These are phyloP conservation scores for Dryadomyces quercivorus DNA, from an alignment of 2,329 filamentous ascomycete species.

Conservation along the genomic window DNA sequence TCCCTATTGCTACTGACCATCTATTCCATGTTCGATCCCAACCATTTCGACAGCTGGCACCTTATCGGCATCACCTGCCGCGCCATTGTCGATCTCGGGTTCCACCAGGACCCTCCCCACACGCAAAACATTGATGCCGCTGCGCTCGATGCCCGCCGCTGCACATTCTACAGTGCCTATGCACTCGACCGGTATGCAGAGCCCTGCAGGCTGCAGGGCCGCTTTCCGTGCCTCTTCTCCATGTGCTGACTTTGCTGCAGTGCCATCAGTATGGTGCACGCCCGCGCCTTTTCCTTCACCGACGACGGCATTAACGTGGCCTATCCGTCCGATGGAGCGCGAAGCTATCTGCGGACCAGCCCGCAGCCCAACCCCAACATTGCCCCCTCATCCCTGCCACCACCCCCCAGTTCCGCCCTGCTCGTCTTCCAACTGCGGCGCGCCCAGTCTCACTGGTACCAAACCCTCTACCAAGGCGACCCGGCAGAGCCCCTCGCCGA, in stretches of 20 bases:
- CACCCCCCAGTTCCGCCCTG: constrained; percentile 55
- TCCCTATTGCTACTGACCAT: constrained; percentile 76
- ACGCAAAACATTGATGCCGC: constrained; percentile 55
- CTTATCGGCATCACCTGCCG: constrained; percentile 82
- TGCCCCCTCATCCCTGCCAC: constrained; percentile 28
- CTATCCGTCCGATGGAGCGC: constrained; percentile 44
- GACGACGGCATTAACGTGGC: constrained; percentile 76
- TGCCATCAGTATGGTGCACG: constrained; percentile 78
- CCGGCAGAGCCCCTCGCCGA: constrained; percentile 51
- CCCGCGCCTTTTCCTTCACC: constrained; percentile 82
- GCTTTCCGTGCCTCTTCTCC: constrained; percentile 3
- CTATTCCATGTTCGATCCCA: constrained; percentile 81
- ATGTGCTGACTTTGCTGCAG: constrained; percentile 26
- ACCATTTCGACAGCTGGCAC: constrained; percentile 90
- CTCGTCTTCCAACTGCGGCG: constrained; percentile 74
- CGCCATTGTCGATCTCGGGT: constrained; percentile 76
- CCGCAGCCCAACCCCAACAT: constrained; percentile 27
- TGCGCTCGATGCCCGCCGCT: constrained; percentile 64
- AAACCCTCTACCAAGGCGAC: constrained; percentile 72
- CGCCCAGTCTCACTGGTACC: constrained; percentile 81
- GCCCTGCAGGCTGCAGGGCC: too few relatives aligned
- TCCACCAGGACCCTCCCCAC: constrained; percentile 79
- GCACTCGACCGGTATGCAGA: constrained; percentile 74
- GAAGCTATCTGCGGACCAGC: constrained; percentile 15
- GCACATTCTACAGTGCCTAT: constrained; percentile 85